Percentiles rank a stretch among this genome's conserved stretches.
phyloP scores from a whole-genome alignment of 306 rosid species.

The Ceratonia siliqua region DNA sequence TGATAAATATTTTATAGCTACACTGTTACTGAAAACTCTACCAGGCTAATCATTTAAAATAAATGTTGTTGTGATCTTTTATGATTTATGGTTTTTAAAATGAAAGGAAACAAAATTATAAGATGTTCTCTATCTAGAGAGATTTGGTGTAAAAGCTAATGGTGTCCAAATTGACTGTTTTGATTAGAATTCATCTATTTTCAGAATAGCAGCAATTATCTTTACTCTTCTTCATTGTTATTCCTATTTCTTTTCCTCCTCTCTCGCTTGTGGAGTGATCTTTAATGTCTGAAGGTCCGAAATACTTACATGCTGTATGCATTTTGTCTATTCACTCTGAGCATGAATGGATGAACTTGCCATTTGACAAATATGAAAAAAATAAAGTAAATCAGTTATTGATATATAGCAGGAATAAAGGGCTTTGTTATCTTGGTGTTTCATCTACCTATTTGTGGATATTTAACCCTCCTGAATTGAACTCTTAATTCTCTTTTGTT shows the following conservation, averaged over 20 bases:
- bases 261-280: conserved; percentile 13
- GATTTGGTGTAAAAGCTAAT: conserved; percentile 12
- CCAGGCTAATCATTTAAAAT: not conserved
- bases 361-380: not conserved
- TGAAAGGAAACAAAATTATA: conserved; percentile 16
- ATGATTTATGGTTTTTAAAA: not conserved
- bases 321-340: conserved; percentile 25
- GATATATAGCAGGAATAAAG: conserved; percentile 4
- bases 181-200: not conserved
- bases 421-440: conserved; percentile 2
- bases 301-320: conserved; percentile 10
- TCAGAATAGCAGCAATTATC: conserved; percentile 1
- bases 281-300: not conserved
- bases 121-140: not conserved
- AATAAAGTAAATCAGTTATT: not conserved
- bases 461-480: not conserved
- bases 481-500: not conserved
- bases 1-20: conserved; percentile 5
- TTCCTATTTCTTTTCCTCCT: not conserved
- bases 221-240: not conserved
- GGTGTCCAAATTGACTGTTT: conserved; percentile 24
- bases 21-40: conserved; percentile 12
- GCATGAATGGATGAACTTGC: conserved; percentile 25
- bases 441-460: not conserved
- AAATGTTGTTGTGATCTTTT: not conserved